Evolutionary conservation across 345 rosid species (phyloP).

Genomic region (Diplotaxis tenuifolia): DNA sequence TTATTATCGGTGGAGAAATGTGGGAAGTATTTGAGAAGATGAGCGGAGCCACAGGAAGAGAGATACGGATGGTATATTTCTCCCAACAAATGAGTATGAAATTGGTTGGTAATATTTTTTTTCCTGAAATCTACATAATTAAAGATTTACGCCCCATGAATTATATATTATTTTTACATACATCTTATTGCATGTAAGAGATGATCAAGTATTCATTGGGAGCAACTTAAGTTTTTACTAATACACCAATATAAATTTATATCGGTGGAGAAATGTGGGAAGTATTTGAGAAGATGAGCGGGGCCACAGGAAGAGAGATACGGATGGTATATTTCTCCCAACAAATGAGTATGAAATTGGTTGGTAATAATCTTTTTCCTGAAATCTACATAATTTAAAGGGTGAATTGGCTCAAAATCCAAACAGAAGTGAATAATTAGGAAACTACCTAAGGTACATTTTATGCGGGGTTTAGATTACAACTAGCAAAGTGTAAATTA

Average conservation of each 20-base stretch:
- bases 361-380: slow-evolving; percentile 36
- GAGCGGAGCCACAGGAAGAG: slow-evolving; percentile 16
- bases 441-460: background rate
- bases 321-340: slow-evolving; percentile 34
- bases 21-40: slow-evolving; percentile 19
- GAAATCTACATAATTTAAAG: slow-evolving; percentile 17
- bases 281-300: slow-evolving; percentile 13
- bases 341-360: slow-evolving; percentile 34
- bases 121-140: slow-evolving; percentile 19
- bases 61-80: slow-evolving; percentile 31
- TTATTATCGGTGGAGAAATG: background rate
- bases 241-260: background rate
- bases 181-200: background rate
- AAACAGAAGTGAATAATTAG: background rate
- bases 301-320: slow-evolving; percentile 21
- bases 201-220: background rate
- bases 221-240: background rate
- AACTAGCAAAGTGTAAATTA: background rate
- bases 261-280: slow-evolving; percentile 14
- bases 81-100: slow-evolving; percentile 35
- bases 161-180: background rate
- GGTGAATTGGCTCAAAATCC: background rate
- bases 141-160: too few species aligned
- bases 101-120: slow-evolving; percentile 37
- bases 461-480: background rate